Conservation (phyloP, 2,329 filamentous ascomycete species). For the Colletotrichum neosansevieriae region DNA sequence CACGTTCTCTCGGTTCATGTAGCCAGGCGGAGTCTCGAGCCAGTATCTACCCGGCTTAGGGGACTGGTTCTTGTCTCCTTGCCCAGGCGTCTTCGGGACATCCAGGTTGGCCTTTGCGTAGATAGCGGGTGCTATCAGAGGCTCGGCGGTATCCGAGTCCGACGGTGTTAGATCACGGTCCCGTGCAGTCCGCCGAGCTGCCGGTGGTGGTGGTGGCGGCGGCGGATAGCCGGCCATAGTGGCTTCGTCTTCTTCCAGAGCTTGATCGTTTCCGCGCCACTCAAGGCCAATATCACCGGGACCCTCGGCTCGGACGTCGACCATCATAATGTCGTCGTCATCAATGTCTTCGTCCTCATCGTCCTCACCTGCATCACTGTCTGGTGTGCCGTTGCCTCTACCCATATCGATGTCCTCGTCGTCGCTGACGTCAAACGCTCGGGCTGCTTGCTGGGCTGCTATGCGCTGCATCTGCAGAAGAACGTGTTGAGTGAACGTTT, state of each 20-base stretch:
- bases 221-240: constrained; percentile 81
- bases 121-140: constrained; percentile 71
- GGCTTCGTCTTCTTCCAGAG: constrained; percentile 80
- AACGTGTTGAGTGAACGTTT: constrained; percentile 52
- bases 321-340: constrained; percentile 70
- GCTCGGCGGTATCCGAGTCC: constrained; percentile 79
- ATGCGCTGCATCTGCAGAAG: constrained; percentile 47
- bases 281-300: constrained; percentile 60
- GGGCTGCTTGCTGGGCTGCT: constrained; percentile 45
- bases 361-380: constrained; percentile 41
- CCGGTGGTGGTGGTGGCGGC: constrained; percentile 62
- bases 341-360: constrained; percentile 61
- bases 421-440: constrained; percentile 54
- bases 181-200: constrained; percentile 55
- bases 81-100: constrained; percentile 85
- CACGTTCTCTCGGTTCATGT: constrained; percentile 70
- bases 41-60: constrained; percentile 84
- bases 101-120: constrained; percentile 75
- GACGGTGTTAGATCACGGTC: constrained; percentile 76
- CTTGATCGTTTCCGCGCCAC: constrained; percentile 70
- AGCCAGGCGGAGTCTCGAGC: constrained; percentile 82
- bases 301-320: constrained; percentile 62
- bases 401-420: constrained; percentile 47
- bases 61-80: constrained; percentile 58
- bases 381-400: constrained; percentile 39